A percentile compares a stretch with the other conserved stretches of the same genome.
Conservation (phyloP, 2,329 filamentous ascomycete genomes). For the Fusarium dimerum region DNA sequence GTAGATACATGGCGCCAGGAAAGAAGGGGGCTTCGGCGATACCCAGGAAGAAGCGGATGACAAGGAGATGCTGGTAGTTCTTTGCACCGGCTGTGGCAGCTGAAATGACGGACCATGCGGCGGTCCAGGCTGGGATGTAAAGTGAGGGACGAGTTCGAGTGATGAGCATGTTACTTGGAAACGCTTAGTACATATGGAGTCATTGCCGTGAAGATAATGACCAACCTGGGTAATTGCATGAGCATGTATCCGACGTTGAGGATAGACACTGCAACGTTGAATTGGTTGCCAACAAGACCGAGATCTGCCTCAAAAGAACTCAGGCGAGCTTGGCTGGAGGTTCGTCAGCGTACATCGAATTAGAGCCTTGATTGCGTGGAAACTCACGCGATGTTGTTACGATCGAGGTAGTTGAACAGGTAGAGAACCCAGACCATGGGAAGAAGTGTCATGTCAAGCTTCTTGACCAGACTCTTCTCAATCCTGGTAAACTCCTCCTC, state of each 20-base stretch:
- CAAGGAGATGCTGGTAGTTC: slow-evolving; percentile 35
- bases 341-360: too few species aligned
- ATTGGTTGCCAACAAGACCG: too few species aligned
- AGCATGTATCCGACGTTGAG: slow-evolving; percentile 10
- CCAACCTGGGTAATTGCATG: slow-evolving; percentile 15
- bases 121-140: slow-evolving; percentile 24
- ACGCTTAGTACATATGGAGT: background rate
- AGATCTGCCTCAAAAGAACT: too few species aligned
- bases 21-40: slow-evolving; percentile 37
- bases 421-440: too few species aligned
- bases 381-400: too few species aligned
- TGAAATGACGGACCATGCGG: slow-evolving; percentile 48
- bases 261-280: too few species aligned
- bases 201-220: background rate
- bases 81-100: slow-evolving; percentile 38
- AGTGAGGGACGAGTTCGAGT: slow-evolving; percentile 18
- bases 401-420: too few species aligned
- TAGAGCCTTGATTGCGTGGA: too few species aligned
- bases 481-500: too few species aligned
- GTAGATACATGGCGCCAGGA: slow-evolving; percentile 14
- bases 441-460: too few species aligned
- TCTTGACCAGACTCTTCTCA: too few species aligned
- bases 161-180: slow-evolving; percentile 21
- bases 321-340: too few species aligned
- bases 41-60: slow-evolving; percentile 38